phyloP scores from a whole-genome alignment of 129 eudicot species.

The Glebionis coronaria region DNA sequence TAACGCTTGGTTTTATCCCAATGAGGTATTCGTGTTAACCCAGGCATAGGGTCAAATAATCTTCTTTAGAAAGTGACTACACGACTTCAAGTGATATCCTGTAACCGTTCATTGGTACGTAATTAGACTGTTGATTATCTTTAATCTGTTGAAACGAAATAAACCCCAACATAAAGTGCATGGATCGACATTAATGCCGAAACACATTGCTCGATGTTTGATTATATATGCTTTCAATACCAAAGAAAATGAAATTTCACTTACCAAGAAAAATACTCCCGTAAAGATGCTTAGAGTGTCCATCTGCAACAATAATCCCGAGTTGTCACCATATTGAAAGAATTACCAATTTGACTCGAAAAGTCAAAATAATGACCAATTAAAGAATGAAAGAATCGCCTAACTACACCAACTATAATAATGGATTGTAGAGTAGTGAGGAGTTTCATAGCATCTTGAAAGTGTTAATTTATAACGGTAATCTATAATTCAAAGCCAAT shows the following conservation, averaged over 20 bases:
- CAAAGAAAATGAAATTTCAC: conserved; percentile 13
- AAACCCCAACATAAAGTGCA: too few relatives aligned
- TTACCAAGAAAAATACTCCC: conserved; percentile 61
- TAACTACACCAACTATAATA: conserved; percentile 12
- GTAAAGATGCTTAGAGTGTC: conserved; percentile 14
- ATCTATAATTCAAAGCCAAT: too few relatives aligned
- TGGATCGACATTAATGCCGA: background rate
- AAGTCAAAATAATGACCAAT: background rate
- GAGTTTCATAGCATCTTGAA: too few relatives aligned
- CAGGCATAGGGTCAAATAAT: too few relatives aligned
- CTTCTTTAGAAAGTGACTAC: too few relatives aligned
- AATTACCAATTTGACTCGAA: background rate
- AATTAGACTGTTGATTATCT: too few relatives aligned
- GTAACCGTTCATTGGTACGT: too few relatives aligned
- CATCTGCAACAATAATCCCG: conserved; percentile 29
- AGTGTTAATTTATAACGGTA: too few relatives aligned
- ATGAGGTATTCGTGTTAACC: too few relatives aligned
- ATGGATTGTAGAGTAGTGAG: background rate
- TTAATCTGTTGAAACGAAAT: too few relatives aligned
- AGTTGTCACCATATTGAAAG: conserved; percentile 26
- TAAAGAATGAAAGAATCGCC: background rate
- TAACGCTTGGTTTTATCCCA: too few relatives aligned
- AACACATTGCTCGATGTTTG: background rate
- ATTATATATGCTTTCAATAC: background rate
- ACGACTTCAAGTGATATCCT: too few relatives aligned